phyloP scores from a whole-genome alignment of 2,329 filamentous ascomycete species.

The Talaromyces marneffei region DNA sequence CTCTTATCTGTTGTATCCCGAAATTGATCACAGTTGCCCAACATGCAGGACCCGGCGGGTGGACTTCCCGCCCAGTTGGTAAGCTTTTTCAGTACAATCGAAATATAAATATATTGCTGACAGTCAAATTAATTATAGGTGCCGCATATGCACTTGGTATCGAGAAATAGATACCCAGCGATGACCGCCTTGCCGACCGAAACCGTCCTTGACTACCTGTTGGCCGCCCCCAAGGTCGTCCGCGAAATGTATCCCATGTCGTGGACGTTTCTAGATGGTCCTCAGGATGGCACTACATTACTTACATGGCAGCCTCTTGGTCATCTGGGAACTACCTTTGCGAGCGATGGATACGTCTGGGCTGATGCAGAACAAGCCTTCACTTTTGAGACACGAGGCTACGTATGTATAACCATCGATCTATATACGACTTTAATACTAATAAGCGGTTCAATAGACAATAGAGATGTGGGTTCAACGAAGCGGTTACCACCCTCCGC shows the following conservation, averaged over 20 bases:
- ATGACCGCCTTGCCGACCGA: conserved; percentile 65
- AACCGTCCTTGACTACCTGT: conserved; percentile 76
- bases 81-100: conserved; percentile 20
- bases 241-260: conserved; percentile 80
- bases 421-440: neutral
- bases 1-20: neutral
- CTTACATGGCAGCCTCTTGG: conserved; percentile 82
- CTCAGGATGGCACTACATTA: conserved; percentile 73
- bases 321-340: conserved; percentile 65
- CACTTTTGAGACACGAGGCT: conserved; percentile 65
- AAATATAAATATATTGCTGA: neutral
- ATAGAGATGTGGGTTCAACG: conserved; percentile 86
- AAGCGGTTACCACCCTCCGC: conserved; percentile 67
- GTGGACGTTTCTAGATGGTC: conserved; percentile 85
- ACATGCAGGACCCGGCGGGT: conserved; percentile 43
- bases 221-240: conserved; percentile 77
- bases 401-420: conserved; percentile 44
- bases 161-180: conserved; percentile 71
- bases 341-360: conserved; percentile 92
- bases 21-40: conserved; percentile 24
- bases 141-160: conserved; percentile 84
- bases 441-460: conserved; percentile 49
- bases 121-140: conserved; percentile 48
- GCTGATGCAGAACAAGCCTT: conserved; percentile 72
- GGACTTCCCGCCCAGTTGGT: conserved; percentile 43